Base-by-base conservation (phyloP, 1,139 yeast species). In the Komagataea norvegica region DNA sequence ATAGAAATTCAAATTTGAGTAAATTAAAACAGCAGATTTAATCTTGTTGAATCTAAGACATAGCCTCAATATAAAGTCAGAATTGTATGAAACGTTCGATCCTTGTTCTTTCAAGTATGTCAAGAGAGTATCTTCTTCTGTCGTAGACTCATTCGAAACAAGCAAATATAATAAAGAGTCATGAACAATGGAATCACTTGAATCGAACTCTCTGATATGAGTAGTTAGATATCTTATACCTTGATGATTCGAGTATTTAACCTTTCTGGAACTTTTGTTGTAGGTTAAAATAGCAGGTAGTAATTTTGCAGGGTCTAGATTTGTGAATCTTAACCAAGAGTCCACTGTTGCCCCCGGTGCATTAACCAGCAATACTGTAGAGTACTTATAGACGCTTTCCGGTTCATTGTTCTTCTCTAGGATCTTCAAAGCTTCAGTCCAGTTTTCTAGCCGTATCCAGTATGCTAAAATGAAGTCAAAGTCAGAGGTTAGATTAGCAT, bases 251-350 rank as follows among this genome's bases (percentile, higher is more conserved):
- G 59, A 56, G 0, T 62, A 54, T 4, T 49, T 47, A 1, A 59
- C 52, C 16, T 58, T 55, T 34, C 50, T 55, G 1, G 57, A 44
- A 25, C 55, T 54, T 43, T 67, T 69, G 39, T 69, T 78, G 59
- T 83, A 87, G 0, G 79, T 69, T 44, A 88, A 57, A 14, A 91
- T 64, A 0, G 96, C 79, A 1, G 96, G 95, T 6, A 91, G 61
- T 22, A 93, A 65, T 44, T 70, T 75, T 9, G 74, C 70, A 30
- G 53, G 51, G 33, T 53, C 51, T 5, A 53, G 15, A 9, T 30
- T 38, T 1, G 47, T 30, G 31, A 49, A 42, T 41, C 80, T 70
- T 54, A 85, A 71, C 97, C 96, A 91, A 0, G 85, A 70, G 31
- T 82, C 84, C 2, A 85, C 76, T 0, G 96, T 86, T 11, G 69